Base-by-base conservation (phyloP, 169 alveolate species). In the Babesia bigemina region DNA sequence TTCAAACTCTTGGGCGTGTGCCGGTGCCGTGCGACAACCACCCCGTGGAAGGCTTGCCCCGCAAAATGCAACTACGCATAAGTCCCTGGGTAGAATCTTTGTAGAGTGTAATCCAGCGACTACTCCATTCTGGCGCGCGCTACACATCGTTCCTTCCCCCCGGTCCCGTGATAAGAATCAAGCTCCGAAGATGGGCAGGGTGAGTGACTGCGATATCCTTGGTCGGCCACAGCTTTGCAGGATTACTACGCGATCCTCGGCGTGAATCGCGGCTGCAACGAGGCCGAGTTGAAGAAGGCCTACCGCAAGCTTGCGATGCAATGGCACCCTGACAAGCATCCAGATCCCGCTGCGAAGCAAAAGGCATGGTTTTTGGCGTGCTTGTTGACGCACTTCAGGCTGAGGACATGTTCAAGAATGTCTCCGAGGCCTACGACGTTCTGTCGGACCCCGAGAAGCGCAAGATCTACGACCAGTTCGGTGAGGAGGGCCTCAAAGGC, bases 321-420 rank as follows among this genome's bases (percentile, higher is more conserved):
- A 77, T 93, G 93, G 92, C 99, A 97, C 84, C 99, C 99, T 17
- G 99, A 96, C 85, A 96, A 97, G 86, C 99, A 98, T 49, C 97
- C 96, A 69, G 98, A 93, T 91, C 96, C 85, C 56, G 52, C 21
- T 61, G 84, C 84, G 56, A 87, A 71, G 63, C 69, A 79, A 59
- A 89, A 67, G 92, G 90, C 70, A 59, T 22, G 63, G n/a, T 58
- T 6, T 14, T 28, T 4, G 28, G 49, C 45, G 16, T 4, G 8
- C 3, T 12, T 6, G 0, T 1, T 13, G 56, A 50, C 11, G 12
- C 19, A 6, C 2, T 36, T 28, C 60, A 89, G 91, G 93, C 93
- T 29, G 93, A 95, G 62, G 97, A 94, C 44, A 93, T 91, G 93
- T 96, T 95, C 79, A 91, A 93, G 75, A 97, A 95, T 66, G 88